Evolutionary conservation across 1,284 basidiomycete genomes (phyloP).

Genomic region (Ganoderma leucocontextum): DNA sequence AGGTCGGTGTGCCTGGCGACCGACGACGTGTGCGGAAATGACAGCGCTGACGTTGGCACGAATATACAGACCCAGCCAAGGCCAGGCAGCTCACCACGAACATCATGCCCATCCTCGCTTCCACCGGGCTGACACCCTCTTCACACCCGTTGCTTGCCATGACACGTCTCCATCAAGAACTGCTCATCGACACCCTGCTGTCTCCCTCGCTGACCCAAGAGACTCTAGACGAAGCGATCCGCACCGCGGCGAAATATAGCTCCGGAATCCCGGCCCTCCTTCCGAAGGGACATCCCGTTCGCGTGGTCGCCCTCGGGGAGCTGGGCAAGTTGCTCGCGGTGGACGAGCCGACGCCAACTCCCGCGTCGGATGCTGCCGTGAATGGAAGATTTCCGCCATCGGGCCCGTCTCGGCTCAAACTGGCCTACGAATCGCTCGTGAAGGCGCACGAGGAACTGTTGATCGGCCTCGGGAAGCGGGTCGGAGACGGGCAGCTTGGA

Average conservation of each 20-base stretch:
- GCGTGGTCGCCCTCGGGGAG: slow-evolving; percentile 81
- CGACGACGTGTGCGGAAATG: background rate
- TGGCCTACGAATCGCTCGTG: slow-evolving; percentile 70
- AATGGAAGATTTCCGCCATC: slow-evolving; percentile 64
- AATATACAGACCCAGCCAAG: slow-evolving; percentile 60
- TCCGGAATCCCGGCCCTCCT: slow-evolving; percentile 66
- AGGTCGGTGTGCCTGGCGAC: slow-evolving; percentile 47
- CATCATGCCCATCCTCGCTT: slow-evolving; percentile 66
- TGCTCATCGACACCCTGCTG: slow-evolving; percentile 64
- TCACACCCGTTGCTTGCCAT: slow-evolving; percentile 83
- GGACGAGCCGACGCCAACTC: slow-evolving; percentile 63
- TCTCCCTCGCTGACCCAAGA: slow-evolving; percentile 50
- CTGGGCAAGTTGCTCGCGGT: slow-evolving; percentile 83
- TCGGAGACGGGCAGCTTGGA: slow-evolving; percentile 71
- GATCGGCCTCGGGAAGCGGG: slow-evolving; percentile 67
- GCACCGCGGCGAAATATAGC: slow-evolving; percentile 63
- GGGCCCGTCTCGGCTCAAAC: slow-evolving; percentile 64
- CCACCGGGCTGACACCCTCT: slow-evolving; percentile 62
- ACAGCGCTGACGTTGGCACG: background rate
- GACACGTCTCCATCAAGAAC: slow-evolving; percentile 70
- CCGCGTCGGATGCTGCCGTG: slow-evolving; percentile 13
- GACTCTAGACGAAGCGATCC: slow-evolving; percentile 68
- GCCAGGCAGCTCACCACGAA: slow-evolving; percentile 69
- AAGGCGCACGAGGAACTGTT: slow-evolving; percentile 65
- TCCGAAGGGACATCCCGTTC: slow-evolving; percentile 77